Evolutionary conservation across 2,329 filamentous ascomycete species (phyloP).

Genomic region (Aureobasidium melanogenum): DNA sequence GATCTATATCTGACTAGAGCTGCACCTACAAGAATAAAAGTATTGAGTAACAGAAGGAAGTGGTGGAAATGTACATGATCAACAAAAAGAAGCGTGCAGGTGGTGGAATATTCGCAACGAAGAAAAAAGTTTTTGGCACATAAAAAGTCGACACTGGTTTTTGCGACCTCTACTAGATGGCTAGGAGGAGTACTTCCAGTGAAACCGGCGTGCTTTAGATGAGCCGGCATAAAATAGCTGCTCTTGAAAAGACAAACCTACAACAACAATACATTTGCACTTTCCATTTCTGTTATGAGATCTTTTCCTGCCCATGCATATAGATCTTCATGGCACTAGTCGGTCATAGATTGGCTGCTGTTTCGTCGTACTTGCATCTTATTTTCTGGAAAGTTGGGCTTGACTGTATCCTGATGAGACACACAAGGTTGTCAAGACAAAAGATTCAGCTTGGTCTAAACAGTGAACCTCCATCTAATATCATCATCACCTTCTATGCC

Average conservation of each 20-base stretch:
- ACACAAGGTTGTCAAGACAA: too few species aligned
- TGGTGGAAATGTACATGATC: not conserved
- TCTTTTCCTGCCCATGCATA: too few species aligned
- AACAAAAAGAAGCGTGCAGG: not conserved
- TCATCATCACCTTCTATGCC: conserved; percentile 57
- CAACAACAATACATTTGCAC: too few species aligned
- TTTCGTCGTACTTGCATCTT: too few species aligned
- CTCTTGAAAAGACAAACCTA: too few species aligned
- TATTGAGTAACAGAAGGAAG: not conserved
- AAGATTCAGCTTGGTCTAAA: conserved; percentile 13
- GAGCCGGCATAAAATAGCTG: not conserved
- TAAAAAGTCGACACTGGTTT: not conserved
- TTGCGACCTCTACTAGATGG: not conserved
- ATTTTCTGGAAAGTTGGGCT: too few species aligned
- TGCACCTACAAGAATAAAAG: not conserved
- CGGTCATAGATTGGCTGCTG: too few species aligned
- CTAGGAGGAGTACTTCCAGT: not conserved
- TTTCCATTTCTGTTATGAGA: too few species aligned
- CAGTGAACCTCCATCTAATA: conserved; percentile 53
- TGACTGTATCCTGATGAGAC: too few species aligned
- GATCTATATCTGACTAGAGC: not conserved
- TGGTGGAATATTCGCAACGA: not conserved
- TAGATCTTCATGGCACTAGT: too few species aligned
- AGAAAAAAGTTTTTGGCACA: not conserved
- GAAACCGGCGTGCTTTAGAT: not conserved